These are phyloP conservation scores for Nakazawaea ishiwadae DNA, from an alignment of 805 yeast species.

Conservation along the genomic window DNA sequence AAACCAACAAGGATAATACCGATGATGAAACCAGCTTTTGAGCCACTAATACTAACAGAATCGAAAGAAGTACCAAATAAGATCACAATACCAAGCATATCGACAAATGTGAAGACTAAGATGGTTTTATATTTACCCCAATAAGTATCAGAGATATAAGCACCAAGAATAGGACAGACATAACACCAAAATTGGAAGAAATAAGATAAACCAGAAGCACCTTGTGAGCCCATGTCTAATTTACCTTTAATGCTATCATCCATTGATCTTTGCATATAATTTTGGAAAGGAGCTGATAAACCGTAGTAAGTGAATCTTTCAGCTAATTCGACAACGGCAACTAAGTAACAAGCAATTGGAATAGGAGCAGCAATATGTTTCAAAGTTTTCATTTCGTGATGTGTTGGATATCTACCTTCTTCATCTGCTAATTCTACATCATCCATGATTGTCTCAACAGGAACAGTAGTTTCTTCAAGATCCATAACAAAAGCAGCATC, in stretches of 20 bases:
- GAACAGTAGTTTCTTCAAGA: neutral
- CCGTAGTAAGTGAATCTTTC: slow-evolving; percentile 84
- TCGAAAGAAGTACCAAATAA: slow-evolving; percentile 71
- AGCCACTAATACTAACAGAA: slow-evolving; percentile 39
- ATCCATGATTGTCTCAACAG: neutral
- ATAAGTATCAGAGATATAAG: slow-evolving; percentile 68
- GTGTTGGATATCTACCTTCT: slow-evolving; percentile 42
- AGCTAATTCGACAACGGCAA: slow-evolving; percentile 69
- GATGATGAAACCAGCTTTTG: slow-evolving; percentile 60
- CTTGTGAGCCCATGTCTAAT: slow-evolving; percentile 51
- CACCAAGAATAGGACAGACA: slow-evolving; percentile 74
- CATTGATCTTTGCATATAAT: slow-evolving; percentile 60
- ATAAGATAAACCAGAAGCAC: slow-evolving; percentile 69
- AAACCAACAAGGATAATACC: slow-evolving; percentile 60
- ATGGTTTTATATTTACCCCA: slow-evolving; percentile 73
- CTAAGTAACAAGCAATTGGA: slow-evolving; percentile 56
- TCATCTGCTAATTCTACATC: slow-evolving; percentile 18
- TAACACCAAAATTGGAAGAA: slow-evolving; percentile 82
- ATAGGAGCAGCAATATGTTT: slow-evolving; percentile 48
- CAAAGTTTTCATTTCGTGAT: slow-evolving; percentile 45
- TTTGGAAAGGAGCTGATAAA: slow-evolving; percentile 68
- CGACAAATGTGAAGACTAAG: slow-evolving; percentile 51
- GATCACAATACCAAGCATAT: slow-evolving; percentile 57
- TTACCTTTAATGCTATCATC: slow-evolving; percentile 41
- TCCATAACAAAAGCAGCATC: slow-evolving; percentile 1